Evolutionary conservation across 371 early-diverging fungal genomes (phyloP).

Genomic region (Saksenaea vasiformis): DNA sequence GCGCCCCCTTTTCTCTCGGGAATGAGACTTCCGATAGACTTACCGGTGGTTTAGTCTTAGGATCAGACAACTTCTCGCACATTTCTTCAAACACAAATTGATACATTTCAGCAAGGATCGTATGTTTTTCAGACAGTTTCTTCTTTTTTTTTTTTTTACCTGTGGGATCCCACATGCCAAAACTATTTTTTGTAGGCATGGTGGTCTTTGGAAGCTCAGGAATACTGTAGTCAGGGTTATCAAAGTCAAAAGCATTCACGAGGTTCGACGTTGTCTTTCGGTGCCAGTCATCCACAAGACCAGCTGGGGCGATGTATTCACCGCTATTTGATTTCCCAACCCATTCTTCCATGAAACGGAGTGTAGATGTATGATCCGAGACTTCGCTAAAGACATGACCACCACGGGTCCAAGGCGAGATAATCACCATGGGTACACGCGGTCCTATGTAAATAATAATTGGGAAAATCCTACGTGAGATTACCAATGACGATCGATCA

Average conservation of each 20-base stretch:
- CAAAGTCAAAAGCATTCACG: slow-evolving; percentile 23
- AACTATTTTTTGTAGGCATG: slow-evolving; percentile 12
- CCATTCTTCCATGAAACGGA: slow-evolving; percentile 30
- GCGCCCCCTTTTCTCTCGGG: too few relatives aligned
- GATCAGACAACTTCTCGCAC: slow-evolving; percentile 24
- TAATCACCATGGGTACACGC: slow-evolving; percentile 28
- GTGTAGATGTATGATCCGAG: slow-evolving; percentile 26
- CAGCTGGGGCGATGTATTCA: slow-evolving; percentile 22
- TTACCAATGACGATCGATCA: background rate
- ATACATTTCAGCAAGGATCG: too few relatives aligned
- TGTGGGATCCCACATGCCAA: slow-evolving; percentile 24
- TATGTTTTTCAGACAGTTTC: too few relatives aligned
- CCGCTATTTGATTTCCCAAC: slow-evolving; percentile 22
- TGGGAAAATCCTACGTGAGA: background rate
- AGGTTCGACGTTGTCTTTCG: slow-evolving; percentile 22
- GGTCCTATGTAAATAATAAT: slow-evolving; percentile 12
- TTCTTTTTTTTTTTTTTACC: slow-evolving; percentile 2
- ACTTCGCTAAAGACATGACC: slow-evolving; percentile 31
- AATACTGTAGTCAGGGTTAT: slow-evolving; percentile 24
- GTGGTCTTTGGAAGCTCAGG: slow-evolving; percentile 12
- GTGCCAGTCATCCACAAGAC: slow-evolving; percentile 19
- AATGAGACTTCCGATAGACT: background rate
- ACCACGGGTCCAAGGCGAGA: slow-evolving; percentile 29
- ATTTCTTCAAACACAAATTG: slow-evolving; percentile 13
- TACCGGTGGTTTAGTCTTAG: slow-evolving; percentile 25